Evolutionary conservation across 2,329 filamentous ascomycete genomes (phyloP).

Genomic region (Epichloe hybrida): DNA sequence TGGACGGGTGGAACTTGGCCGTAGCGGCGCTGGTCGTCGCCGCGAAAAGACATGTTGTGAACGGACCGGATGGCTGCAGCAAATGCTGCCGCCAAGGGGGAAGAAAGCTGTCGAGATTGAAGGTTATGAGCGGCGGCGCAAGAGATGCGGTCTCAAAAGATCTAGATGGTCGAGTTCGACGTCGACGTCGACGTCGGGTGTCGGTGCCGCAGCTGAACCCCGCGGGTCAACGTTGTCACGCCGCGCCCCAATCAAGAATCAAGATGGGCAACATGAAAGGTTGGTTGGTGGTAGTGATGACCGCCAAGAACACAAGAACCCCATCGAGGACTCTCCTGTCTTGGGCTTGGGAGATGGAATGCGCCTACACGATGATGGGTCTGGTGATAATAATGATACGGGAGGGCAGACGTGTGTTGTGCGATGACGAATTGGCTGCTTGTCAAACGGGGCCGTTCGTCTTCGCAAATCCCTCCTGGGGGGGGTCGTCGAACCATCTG

Average conservation of each 20-base stretch:
- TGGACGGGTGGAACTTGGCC: conserved; percentile 54
- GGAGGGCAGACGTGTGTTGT: neutral
- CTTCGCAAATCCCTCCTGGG: neutral
- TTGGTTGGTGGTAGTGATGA: neutral
- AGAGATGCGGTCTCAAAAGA: neutral
- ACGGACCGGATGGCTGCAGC: neutral
- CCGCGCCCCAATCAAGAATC: conserved; percentile 1
- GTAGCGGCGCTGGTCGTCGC: conserved; percentile 49
- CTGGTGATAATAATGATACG: too few relatives aligned
- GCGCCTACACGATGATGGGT: neutral
- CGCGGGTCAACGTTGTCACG: conserved; percentile 10
- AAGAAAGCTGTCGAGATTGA: neutral
- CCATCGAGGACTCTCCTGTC: neutral
- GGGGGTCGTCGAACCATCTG: neutral
- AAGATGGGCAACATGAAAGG: neutral
- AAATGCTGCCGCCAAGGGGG: neutral
- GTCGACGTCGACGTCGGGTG: neutral
- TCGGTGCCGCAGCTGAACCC: conserved; percentile 5
- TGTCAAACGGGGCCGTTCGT: neutral
- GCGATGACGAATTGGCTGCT: neutral
- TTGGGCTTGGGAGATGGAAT: neutral
- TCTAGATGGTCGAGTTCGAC: neutral
- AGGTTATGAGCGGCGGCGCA: neutral
- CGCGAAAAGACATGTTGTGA: conserved; percentile 46
- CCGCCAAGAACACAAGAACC: neutral